Conservation (phyloP, 2,329 filamentous ascomycete genomes). For the Xylariaceae sp. region DNA sequence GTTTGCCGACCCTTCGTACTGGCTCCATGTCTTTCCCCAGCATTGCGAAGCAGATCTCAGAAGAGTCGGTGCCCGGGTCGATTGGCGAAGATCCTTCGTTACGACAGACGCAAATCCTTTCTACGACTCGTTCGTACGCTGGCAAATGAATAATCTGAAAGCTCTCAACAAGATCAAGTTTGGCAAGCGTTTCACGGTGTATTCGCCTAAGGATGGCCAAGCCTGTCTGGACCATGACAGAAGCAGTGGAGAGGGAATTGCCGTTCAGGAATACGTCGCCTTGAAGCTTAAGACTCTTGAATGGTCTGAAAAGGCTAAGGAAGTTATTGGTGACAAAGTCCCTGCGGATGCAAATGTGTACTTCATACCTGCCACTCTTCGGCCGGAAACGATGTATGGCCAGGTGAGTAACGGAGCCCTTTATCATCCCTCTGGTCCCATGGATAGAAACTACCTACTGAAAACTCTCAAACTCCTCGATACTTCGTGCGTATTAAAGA, state of each 20-base stretch:
- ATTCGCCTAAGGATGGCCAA: constrained; percentile 84
- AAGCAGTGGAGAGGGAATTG: constrained; percentile 73
- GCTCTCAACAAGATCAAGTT: constrained; percentile 91
- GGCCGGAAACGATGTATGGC: constrained; percentile 98
- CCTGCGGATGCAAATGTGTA: constrained; percentile 76
- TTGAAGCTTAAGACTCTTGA: constrained; percentile 88
- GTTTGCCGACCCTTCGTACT: constrained; percentile 87
- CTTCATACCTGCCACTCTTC: constrained; percentile 85
- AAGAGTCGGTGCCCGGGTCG: constrained; percentile 79
- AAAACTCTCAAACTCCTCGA: too few species aligned
- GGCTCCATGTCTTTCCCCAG: constrained; percentile 90
- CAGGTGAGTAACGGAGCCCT: constrained; percentile 42
- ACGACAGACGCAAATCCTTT: constrained; percentile 96
- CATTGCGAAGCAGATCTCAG: constrained; percentile 74
- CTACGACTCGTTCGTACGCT: constrained; percentile 91
- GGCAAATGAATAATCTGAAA: constrained; percentile 94
- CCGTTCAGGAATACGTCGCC: constrained; percentile 87
- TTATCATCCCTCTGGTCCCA: background rate
- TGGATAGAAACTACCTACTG: background rate
- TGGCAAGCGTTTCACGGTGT: constrained; percentile 88
- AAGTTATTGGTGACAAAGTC: constrained; percentile 70
- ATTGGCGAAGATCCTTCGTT: constrained; percentile 89
- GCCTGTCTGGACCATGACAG: constrained; percentile 86
- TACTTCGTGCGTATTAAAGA: background rate
- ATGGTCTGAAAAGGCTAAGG: constrained; percentile 74